phyloP scores from a whole-genome alignment of 2,329 filamentous ascomycete genomes.

The Aureobasidium sp. region DNA sequence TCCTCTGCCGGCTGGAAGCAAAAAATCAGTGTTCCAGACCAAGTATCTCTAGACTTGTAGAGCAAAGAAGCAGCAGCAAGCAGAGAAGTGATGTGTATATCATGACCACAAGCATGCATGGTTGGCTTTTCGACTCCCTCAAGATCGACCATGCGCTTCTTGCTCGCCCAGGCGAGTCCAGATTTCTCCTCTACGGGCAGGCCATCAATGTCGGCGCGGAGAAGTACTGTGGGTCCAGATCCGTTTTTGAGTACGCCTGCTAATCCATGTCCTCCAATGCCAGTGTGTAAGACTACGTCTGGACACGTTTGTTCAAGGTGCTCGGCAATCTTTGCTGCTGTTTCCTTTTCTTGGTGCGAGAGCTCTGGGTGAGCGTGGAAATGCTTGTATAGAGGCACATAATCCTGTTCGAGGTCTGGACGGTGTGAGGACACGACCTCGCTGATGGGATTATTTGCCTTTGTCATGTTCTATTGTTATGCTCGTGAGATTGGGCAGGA shows the following conservation, averaged over 20 bases:
- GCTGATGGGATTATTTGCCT: not conserved
- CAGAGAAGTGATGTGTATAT: conserved; percentile 56
- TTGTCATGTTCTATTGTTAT: not conserved
- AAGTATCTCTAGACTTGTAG: conserved; percentile 36
- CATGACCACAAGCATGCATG: conserved; percentile 65
- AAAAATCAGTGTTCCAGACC: conserved; percentile 57
- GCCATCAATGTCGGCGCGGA: conserved; percentile 58
- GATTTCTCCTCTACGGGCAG: conserved; percentile 53
- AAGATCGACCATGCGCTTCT: conserved; percentile 35
- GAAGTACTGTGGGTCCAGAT: conserved; percentile 46
- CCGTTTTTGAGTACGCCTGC: conserved; percentile 52
- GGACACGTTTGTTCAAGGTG: conserved; percentile 32
- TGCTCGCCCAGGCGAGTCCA: conserved; percentile 50
- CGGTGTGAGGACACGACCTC: conserved; percentile 29
- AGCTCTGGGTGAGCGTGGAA: conserved; percentile 55
- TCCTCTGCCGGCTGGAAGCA: conserved; percentile 65
- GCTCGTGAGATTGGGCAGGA: not conserved
- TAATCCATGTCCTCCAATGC: conserved; percentile 55
- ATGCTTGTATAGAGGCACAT: conserved; percentile 52
- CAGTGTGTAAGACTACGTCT: conserved; percentile 40
- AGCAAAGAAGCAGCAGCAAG: conserved; percentile 51
- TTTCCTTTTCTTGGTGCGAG: conserved; percentile 49
- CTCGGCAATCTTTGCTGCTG: conserved; percentile 41
- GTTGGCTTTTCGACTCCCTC: conserved; percentile 48
- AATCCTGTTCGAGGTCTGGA: conserved; percentile 37